Conservation (phyloP, 805 yeast species). For the Yamadazyma sp. region DNA sequence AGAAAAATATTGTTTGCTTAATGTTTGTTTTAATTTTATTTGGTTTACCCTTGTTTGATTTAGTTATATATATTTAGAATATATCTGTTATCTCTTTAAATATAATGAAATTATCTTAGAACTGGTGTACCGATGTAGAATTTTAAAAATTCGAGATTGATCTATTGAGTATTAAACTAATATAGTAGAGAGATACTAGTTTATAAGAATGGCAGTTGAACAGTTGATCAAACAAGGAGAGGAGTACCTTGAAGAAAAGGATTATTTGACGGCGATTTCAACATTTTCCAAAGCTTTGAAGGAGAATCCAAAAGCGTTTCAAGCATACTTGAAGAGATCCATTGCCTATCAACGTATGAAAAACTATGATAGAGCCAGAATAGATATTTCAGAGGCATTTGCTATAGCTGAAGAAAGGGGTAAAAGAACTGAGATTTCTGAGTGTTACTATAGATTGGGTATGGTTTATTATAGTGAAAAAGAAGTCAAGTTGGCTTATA, state of each 20-base stretch:
- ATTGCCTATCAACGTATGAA: slow-evolving; percentile 46
- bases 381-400: slow-evolving; percentile 45
- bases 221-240: slow-evolving; percentile 36
- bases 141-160: too few species aligned
- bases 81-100: too few species aligned
- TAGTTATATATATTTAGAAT: too few species aligned
- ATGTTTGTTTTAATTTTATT: too few species aligned
- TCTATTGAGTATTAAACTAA: too few species aligned
- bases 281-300: slow-evolving; percentile 37
- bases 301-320: slow-evolving; percentile 43
- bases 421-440: slow-evolving; percentile 44
- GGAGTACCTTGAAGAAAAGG: slow-evolving; percentile 22
- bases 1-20: too few species aligned
- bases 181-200: too few species aligned
- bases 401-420: slow-evolving; percentile 45
- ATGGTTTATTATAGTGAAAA: slow-evolving; percentile 44
- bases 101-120: too few species aligned
- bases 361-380: slow-evolving; percentile 47
- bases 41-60: too few species aligned
- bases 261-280: slow-evolving; percentile 44
- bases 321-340: slow-evolving; percentile 48
- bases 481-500: slow-evolving; percentile 38
- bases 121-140: too few species aligned
- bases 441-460: slow-evolving; percentile 48
- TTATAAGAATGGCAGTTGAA: slow-evolving; percentile 34